phyloP scores from a whole-genome alignment of 495 filamentous ascomycete species.

The Trichoderma asperelloides region DNA sequence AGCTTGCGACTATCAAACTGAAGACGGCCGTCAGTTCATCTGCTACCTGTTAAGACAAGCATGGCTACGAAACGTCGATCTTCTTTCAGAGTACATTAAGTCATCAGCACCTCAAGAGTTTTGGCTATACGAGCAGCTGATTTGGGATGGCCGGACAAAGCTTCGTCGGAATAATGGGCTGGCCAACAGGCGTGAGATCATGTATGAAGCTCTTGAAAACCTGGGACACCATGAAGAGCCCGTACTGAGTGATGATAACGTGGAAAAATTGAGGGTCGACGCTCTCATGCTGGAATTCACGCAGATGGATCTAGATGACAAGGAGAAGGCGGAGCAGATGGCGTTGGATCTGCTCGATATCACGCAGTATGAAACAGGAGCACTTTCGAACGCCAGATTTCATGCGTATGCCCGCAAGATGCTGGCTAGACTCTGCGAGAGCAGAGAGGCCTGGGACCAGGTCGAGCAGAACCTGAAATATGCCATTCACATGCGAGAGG shows the following conservation, averaged over 20 bases:
- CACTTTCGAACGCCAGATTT: neutral
- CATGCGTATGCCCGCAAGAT: slow-evolving; percentile 11
- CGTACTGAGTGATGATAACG: neutral
- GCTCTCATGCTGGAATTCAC: slow-evolving; percentile 9
- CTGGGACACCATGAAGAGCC: neutral
- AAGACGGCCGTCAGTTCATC: slow-evolving; percentile 4
- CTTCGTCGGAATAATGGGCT: slow-evolving; percentile 9
- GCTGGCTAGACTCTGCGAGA: slow-evolving; percentile 5
- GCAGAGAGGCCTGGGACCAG: neutral
- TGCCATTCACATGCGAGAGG: slow-evolving; percentile 6
- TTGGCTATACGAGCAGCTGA: slow-evolving; percentile 12
- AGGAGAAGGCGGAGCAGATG: slow-evolving; percentile 2
- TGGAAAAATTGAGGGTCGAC: neutral
- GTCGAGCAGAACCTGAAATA: slow-evolving; percentile 5
- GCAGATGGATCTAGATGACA: slow-evolving; percentile 10
- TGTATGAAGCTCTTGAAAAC: slow-evolving; percentile 1
- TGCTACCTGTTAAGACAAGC: slow-evolving; percentile 9
- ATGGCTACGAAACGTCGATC: slow-evolving; percentile 8
- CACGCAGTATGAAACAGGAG: neutral
- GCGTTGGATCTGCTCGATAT: slow-evolving; percentile 8
- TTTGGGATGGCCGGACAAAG: slow-evolving; percentile 7
- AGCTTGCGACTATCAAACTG: slow-evolving; percentile 2
- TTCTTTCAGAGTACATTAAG: slow-evolving; percentile 1
- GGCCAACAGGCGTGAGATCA: neutral
- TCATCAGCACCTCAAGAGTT: neutral